Evolutionary conservation across 2,329 filamentous ascomycete genomes (phyloP).

Genomic region (Cercospora janseana): DNA sequence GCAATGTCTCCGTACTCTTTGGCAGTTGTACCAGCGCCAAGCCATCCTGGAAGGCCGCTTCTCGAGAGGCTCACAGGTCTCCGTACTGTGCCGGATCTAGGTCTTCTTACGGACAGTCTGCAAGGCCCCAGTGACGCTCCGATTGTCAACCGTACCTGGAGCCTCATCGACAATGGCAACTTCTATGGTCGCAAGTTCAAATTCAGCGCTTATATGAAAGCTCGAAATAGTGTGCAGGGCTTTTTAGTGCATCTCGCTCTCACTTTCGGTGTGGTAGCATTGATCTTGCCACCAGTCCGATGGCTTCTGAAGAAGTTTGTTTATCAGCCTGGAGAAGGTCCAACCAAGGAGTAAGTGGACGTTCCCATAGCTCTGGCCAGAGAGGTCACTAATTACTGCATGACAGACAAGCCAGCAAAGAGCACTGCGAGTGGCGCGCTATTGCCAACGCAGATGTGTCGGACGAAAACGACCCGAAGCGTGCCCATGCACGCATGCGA

Average conservation of each 20-base stretch:
- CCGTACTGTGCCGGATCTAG: slow-evolving; percentile 55
- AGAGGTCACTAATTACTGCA: slow-evolving; percentile 9
- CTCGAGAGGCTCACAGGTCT: slow-evolving; percentile 51
- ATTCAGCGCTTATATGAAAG: slow-evolving; percentile 57
- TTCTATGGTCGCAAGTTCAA: slow-evolving; percentile 59
- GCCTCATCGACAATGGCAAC: slow-evolving; percentile 51
- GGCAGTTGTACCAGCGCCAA: slow-evolving; percentile 44
- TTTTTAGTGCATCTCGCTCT: slow-evolving; percentile 51
- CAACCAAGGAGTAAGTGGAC: slow-evolving; percentile 43
- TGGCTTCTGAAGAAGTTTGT: slow-evolving; percentile 50
- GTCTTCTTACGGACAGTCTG: slow-evolving; percentile 56
- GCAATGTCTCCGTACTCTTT: slow-evolving; percentile 53
- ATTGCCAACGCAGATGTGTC: slow-evolving; percentile 60
- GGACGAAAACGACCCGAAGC: slow-evolving; percentile 47
- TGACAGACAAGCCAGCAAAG: slow-evolving; percentile 54
- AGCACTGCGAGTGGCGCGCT: slow-evolving; percentile 63
- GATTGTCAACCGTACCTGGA: slow-evolving; percentile 61
- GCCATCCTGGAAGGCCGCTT: slow-evolving; percentile 36
- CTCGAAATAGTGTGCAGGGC: slow-evolving; percentile 50
- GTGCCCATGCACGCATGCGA: slow-evolving; percentile 56
- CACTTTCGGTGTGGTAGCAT: slow-evolving; percentile 45
- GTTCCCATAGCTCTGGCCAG: background rate
- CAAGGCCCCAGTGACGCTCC: slow-evolving; percentile 54
- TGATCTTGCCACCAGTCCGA: slow-evolving; percentile 55
- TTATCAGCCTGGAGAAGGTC: slow-evolving; percentile 53